Base-by-base conservation (phyloP, 2,329 filamentous ascomycete species). In the Xylariales sp. region DNA sequence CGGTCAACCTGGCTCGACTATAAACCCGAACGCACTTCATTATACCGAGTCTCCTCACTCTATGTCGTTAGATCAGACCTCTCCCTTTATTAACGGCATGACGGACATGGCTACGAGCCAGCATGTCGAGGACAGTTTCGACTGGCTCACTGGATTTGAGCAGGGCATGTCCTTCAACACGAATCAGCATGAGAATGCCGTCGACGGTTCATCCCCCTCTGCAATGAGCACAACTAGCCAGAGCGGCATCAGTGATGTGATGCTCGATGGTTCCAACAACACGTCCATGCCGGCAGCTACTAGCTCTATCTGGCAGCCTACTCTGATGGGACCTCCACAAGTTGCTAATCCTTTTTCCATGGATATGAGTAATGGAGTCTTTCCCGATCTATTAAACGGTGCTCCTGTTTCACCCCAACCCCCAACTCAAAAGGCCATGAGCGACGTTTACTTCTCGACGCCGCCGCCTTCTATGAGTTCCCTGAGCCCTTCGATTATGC, bases 141-240 rank as follows among this genome's bases (percentile, higher is more conserved):
- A 94, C 74, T 98, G 94, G 94, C 76, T 88, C 70, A 90, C 90
- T 67, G 91, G 91, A 28, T 92, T 97, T 78, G 93, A 96, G 71
- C 89, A 91, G 75, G 89, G 92, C 53, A 88, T 95, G 84, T 87
- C 87, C 7, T 90, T 93, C 78, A 86, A 85, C 74, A 69, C 46
- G 0, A 88, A 87, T 64, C 82, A 84, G 63, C 91, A 91, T 75
- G 94, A 97, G 74, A 91, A 90, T 72, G 93, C 93, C 34, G 88
- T 97, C 62, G 95, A 97, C 75, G 94, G 92, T 67, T 98, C 96
- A 10, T 98, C 96, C 14, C 96, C 96, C 16, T 98, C 96, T 8
- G 94, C 94, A 54, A 95, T 98, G 79, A 98, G 95, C 82, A 97
- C 93, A 50, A 93, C 93, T 67, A 98, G 94, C 80, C 94, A 97